phyloP scores from a whole-genome alignment of 2,329 filamentous ascomycete genomes.

The Juglanconis juglandina region DNA sequence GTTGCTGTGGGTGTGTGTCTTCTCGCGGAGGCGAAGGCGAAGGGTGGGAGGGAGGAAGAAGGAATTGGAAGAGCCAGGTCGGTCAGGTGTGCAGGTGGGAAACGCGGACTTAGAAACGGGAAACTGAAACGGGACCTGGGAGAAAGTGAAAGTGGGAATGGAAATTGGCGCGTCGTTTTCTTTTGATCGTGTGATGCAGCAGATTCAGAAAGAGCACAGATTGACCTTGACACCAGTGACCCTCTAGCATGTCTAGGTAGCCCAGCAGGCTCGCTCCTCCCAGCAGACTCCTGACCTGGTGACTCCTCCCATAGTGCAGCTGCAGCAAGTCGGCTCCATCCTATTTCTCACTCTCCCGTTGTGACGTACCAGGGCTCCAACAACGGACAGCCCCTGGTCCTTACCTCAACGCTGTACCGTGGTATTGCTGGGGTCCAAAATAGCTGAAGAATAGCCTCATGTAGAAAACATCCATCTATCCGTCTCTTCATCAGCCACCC shows the following conservation, averaged over 20 bases:
- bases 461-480: background rate
- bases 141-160: background rate
- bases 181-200: conserved; percentile 17
- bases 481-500: background rate
- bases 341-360: background rate
- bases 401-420: background rate
- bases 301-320: background rate
- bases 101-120: background rate
- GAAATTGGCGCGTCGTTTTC: conserved; percentile 19
- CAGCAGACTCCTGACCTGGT: background rate
- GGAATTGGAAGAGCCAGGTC: background rate
- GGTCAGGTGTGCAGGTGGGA: background rate
- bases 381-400: background rate
- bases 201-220: background rate
- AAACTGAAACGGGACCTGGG: background rate
- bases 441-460: conserved; percentile 3
- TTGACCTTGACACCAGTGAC: too few relatives aligned
- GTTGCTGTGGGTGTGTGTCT: too few relatives aligned
- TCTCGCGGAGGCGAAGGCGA: too few relatives aligned
- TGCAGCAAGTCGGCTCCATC: background rate
- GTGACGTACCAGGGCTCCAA: conserved; percentile 1
- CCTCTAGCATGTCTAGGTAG: too few relatives aligned
- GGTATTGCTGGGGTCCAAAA: background rate
- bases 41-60: background rate
- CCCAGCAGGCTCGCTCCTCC: too few relatives aligned